A percentile compares a stretch with the other conserved stretches of the same genome.
Conservation (phyloP, 768 basidiomycete genomes). For the Rossbeevera mucosa region DNA sequence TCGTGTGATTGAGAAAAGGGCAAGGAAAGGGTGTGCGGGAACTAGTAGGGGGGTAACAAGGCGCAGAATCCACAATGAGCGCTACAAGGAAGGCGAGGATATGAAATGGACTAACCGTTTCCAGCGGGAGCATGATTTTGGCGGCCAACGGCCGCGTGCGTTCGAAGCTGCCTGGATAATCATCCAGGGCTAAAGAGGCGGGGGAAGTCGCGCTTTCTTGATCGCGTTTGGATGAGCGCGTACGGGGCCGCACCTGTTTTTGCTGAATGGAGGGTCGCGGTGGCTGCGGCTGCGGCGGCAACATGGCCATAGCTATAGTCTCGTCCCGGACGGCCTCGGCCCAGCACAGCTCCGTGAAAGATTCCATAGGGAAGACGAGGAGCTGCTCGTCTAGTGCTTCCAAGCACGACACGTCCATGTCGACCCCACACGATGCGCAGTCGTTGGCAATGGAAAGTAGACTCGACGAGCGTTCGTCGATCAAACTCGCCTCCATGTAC, state of each 20-base stretch:
- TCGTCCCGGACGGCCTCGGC: constrained; percentile 31
- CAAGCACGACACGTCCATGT: constrained; percentile 35
- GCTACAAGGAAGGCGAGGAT: background rate
- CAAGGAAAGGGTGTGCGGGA: constrained; percentile 2
- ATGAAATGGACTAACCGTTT: constrained; percentile 6
- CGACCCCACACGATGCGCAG: constrained; percentile 28
- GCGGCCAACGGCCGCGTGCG: constrained; percentile 15
- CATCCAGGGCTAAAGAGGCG: background rate
- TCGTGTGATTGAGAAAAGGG: constrained; percentile 10
- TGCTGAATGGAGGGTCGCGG: background rate
- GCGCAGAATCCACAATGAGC: background rate
- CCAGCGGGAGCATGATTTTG: constrained; percentile 16
- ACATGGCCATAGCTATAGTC: background rate
- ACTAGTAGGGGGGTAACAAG: constrained; percentile 2
- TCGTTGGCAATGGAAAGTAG: constrained; percentile 18
- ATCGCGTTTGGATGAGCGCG: constrained; percentile 17
- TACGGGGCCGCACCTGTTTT: constrained; percentile 1
- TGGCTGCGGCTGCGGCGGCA: background rate
- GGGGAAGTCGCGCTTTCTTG: background rate
- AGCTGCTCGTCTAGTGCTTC: constrained; percentile 38
- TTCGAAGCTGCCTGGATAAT: constrained; percentile 9
- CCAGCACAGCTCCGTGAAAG: constrained; percentile 42
- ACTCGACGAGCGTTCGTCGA: constrained; percentile 5
- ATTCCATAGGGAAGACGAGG: constrained; percentile 34
- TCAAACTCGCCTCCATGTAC: background rate